phyloP scores from a whole-genome alignment of 140 eudicot species.

The Senecio squalidus region DNA sequence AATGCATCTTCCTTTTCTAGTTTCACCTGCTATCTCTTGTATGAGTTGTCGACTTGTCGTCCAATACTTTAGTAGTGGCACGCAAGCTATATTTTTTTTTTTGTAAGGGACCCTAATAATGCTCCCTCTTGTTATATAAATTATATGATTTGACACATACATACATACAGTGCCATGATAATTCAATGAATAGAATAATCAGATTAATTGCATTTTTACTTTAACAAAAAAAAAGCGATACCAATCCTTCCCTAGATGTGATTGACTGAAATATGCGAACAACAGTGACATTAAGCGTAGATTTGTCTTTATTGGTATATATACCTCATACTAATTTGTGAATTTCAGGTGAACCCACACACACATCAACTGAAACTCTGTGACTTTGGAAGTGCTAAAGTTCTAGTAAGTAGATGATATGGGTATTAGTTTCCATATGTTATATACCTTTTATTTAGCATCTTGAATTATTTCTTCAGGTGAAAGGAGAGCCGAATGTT shows the following conservation, averaged over 20 bases:
- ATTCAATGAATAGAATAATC: too few relatives aligned
- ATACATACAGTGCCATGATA: too few relatives aligned
- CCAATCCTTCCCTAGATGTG: background rate
- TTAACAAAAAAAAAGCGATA: too few relatives aligned
- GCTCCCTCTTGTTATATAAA: background rate
- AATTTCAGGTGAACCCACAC: constrained; percentile 94
- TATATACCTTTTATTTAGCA: background rate
- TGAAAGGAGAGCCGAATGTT: constrained; percentile 97
- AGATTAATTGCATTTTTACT: too few relatives aligned
- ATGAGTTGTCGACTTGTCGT: too few relatives aligned
- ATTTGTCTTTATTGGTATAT: background rate
- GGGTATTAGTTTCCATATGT: background rate
- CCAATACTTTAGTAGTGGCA: too few relatives aligned
- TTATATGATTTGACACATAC: background rate
- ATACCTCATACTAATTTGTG: background rate
- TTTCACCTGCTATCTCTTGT: background rate
- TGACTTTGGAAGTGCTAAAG: constrained; percentile 99
- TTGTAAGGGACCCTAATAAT: background rate
- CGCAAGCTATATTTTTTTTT: background rate
- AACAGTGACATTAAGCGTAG: background rate
- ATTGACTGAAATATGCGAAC: background rate
- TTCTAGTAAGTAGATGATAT: constrained; percentile 54
- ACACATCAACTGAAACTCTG: constrained; percentile 97
- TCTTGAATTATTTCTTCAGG: constrained; percentile 38
- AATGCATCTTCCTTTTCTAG: background rate